Conservation (phyloP, 2,329 filamentous ascomycete species). For the Rhinocladiella mackenziei region DNA sequence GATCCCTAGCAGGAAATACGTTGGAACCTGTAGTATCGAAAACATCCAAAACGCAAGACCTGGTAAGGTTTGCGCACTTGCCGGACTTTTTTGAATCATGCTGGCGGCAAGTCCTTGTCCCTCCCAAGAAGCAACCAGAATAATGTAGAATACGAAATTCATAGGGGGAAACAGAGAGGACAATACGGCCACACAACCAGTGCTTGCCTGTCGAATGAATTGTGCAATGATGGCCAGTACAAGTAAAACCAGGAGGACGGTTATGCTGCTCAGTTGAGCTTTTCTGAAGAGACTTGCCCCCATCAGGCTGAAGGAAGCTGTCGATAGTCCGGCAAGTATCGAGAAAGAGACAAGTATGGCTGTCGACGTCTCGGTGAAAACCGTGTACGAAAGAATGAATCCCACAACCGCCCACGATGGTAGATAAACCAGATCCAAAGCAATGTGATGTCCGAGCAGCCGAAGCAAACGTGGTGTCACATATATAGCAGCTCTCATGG, state of each 20-base stretch:
- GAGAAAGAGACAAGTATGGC: conserved; percentile 69
- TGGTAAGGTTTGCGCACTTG: conserved; percentile 60
- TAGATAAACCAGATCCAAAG: conserved; percentile 73
- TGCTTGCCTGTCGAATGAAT: conserved; percentile 58
- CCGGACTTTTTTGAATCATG: too few species aligned
- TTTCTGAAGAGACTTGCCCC: conserved; percentile 78
- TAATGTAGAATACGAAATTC: conserved; percentile 76
- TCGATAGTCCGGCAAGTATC: conserved; percentile 67
- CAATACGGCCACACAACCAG: conserved; percentile 62
- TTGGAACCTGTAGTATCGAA: too few species aligned
- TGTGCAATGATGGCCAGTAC: conserved; percentile 78
- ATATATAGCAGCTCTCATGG: conserved; percentile 69
- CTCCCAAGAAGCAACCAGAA: conserved; percentile 72
- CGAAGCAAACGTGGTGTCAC: too few species aligned
- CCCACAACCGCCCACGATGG: conserved; percentile 75
- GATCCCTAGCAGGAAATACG: too few species aligned
- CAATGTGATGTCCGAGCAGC: conserved; percentile 71
- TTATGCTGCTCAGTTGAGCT: conserved; percentile 80
- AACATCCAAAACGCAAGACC: conserved; percentile 51
- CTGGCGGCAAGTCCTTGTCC: too few species aligned
- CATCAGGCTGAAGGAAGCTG: conserved; percentile 74
- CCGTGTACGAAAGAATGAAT: conserved; percentile 58
- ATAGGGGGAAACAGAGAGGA: conserved; percentile 77
- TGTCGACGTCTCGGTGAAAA: conserved; percentile 59
- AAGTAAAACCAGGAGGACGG: conserved; percentile 65